phyloP scores from a whole-genome alignment of 177 flowering plant species.

The Vitis hybrid region DNA sequence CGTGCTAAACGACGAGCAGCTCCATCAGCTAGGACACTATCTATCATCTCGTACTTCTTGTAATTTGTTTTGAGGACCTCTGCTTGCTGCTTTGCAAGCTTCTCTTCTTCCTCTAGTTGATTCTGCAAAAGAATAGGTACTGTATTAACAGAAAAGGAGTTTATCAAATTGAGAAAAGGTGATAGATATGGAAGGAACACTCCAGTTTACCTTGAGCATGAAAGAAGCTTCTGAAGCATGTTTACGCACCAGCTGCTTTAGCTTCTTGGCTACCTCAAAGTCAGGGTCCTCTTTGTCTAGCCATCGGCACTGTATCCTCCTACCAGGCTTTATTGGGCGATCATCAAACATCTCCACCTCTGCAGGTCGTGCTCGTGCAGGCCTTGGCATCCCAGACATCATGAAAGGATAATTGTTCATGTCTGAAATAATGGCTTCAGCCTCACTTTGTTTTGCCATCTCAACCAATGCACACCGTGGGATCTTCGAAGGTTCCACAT shows the following conservation, averaged over 20 bases:
- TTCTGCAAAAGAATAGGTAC: slow-evolving; percentile 26
- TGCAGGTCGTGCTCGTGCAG: slow-evolving; percentile 64
- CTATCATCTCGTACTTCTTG: slow-evolving; percentile 53
- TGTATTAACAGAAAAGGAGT: not conserved
- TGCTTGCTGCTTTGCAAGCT: slow-evolving; percentile 50
- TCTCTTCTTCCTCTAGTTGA: slow-evolving; percentile 53
- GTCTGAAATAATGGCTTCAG: slow-evolving; percentile 25
- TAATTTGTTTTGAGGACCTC: slow-evolving; percentile 38
- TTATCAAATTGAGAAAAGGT: not conserved
- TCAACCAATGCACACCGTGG: slow-evolving; percentile 63
- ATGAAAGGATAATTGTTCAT: slow-evolving; percentile 50
- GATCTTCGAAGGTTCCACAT: slow-evolving; percentile 23
- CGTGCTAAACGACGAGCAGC: slow-evolving; percentile 31
- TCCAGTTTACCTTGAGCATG: slow-evolving; percentile 47
- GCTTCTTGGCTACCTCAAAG: slow-evolving; percentile 46
- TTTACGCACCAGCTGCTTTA: slow-evolving; percentile 40
- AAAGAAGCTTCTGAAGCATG: slow-evolving; percentile 52
- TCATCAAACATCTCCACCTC: slow-evolving; percentile 59
- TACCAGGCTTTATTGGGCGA: slow-evolving; percentile 61
- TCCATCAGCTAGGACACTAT: slow-evolving; percentile 31
- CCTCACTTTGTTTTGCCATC: slow-evolving; percentile 55
- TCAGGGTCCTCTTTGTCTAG: slow-evolving; percentile 59
- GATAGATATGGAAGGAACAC: not conserved
- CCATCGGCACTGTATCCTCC: slow-evolving; percentile 47
- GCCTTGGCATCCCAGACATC: slow-evolving; percentile 90